Evolutionary conservation across 2,329 filamentous ascomycete species (phyloP).

Genomic region (Dissoconium aciculare): DNA sequence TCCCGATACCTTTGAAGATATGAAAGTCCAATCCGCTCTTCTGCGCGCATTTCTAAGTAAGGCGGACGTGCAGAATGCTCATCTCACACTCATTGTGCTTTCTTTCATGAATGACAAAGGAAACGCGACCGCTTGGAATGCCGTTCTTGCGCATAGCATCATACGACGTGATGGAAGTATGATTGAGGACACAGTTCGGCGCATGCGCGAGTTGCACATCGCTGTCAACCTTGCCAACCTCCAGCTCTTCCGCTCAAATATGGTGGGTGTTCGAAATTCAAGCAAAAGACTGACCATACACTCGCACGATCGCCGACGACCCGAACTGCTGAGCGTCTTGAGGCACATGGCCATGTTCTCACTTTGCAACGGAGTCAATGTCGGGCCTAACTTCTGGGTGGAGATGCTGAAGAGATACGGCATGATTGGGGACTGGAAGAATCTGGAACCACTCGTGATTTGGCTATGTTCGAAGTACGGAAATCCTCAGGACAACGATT

Average conservation of each 20-base stretch:
- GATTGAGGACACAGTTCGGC: constrained; percentile 27
- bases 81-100: constrained; percentile 42
- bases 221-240: constrained; percentile 32
- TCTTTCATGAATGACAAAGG: constrained; percentile 23
- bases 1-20: constrained; percentile 47
- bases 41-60: constrained; percentile 38
- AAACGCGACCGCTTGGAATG: constrained; percentile 32
- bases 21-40: constrained; percentile 38
- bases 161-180: constrained; percentile 15
- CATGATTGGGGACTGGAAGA: constrained; percentile 38
- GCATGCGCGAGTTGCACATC: constrained; percentile 35
- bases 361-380: constrained; percentile 20
- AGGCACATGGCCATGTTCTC: constrained; percentile 33
- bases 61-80: constrained; percentile 37
- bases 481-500: background rate
- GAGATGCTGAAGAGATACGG: constrained; percentile 46
- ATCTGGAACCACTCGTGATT: constrained; percentile 37
- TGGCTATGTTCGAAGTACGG: constrained; percentile 31
- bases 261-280: constrained; percentile 27
- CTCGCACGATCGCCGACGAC: constrained; percentile 7
- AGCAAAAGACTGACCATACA: constrained; percentile 24
- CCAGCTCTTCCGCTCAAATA: constrained; percentile 26
- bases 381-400: constrained; percentile 36
- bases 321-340: constrained; percentile 31
- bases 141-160: constrained; percentile 31